phyloP scores from a whole-genome alignment of 1,284 basidiomycete genomes.

The Volvariella volvacea region DNA sequence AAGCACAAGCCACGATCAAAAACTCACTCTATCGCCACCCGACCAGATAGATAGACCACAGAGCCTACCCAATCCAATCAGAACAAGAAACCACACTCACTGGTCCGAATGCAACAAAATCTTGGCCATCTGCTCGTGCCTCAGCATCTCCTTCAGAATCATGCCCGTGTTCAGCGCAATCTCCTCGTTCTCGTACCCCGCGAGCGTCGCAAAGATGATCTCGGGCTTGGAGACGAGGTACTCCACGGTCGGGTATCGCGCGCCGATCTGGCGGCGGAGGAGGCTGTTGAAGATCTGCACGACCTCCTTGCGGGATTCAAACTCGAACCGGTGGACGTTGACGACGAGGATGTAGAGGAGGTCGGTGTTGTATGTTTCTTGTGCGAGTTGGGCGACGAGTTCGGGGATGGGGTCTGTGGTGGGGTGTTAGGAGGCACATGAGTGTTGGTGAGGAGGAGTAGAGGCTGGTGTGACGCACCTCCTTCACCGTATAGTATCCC shows the following conservation, averaged over 20 bases:
- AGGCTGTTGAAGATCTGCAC: slow-evolving; percentile 96
- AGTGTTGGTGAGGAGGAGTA: not conserved
- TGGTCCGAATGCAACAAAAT: slow-evolving; percentile 89
- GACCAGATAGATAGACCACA: too few species aligned
- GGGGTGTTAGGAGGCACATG: slow-evolving; percentile 2
- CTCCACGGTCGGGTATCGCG: slow-evolving; percentile 92
- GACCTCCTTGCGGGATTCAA: slow-evolving; percentile 95
- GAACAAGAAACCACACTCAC: too few species aligned
- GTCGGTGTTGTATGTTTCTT: slow-evolving; percentile 92
- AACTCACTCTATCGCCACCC: not conserved
- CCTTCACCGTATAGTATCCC: slow-evolving; percentile 82
- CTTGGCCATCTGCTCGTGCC: slow-evolving; percentile 89
- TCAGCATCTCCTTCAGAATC: slow-evolving; percentile 96
- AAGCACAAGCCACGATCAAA: slow-evolving; percentile 9
- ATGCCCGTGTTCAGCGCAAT: slow-evolving; percentile 97
- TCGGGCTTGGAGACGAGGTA: slow-evolving; percentile 83
- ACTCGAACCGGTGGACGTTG: slow-evolving; percentile 86
- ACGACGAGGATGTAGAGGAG: slow-evolving; percentile 78
- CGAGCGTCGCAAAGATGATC: slow-evolving; percentile 83
- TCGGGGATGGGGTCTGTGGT: slow-evolving; percentile 74
- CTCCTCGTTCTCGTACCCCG: slow-evolving; percentile 92
- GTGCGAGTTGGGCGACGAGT: slow-evolving; percentile 86
- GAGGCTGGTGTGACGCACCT: slow-evolving; percentile 38
- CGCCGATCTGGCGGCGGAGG: slow-evolving; percentile 91
- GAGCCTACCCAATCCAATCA: not conserved